Percentiles rank a stretch among this genome's conserved stretches.
Evolutionary conservation across 2,329 filamentous ascomycete genomes (phyloP).

Genomic region (Davidsoniella neocaledoniae): DNA sequence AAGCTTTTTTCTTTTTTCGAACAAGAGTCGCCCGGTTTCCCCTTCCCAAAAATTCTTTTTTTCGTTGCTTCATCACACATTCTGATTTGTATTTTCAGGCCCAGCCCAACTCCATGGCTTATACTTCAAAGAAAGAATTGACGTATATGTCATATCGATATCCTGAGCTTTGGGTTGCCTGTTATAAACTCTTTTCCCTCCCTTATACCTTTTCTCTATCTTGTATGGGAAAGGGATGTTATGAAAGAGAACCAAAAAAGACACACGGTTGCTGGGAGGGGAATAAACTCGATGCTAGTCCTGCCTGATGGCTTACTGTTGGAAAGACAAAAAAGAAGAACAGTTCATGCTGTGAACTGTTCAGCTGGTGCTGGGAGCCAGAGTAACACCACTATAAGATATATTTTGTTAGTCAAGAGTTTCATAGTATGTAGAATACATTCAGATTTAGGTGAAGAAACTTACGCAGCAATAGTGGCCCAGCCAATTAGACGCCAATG

Average conservation of each 20-base stretch:
- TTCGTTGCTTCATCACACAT: no score
- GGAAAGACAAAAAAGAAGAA: conserved; percentile 1
- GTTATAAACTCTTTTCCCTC: no score
- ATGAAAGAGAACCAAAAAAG: background rate
- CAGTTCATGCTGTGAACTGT: conserved; percentile 5
- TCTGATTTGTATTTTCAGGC: no score
- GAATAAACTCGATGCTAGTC: background rate
- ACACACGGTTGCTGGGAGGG: background rate
- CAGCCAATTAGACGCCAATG: conserved; percentile 93
- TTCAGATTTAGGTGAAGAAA: conserved; percentile 14
- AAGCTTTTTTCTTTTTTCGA: background rate
- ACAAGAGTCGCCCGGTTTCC: no score
- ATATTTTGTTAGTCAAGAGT: conserved; percentile 15
- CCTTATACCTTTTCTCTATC: no score
- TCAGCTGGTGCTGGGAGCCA: conserved; percentile 34
- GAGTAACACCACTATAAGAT: conserved; percentile 31
- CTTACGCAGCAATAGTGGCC: conserved; percentile 61
- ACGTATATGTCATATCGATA: no score
- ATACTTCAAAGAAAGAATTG: no score
- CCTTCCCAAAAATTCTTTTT: no score
- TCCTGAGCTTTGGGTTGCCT: no score
- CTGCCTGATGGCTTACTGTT: conserved; percentile 1
- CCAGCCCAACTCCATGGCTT: no score
- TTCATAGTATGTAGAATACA: conserved; percentile 3
- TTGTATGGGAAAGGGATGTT: no score